Evolutionary conservation across 2,329 filamentous ascomycete genomes (phyloP).

Genomic region (Alternaria sp.): DNA sequence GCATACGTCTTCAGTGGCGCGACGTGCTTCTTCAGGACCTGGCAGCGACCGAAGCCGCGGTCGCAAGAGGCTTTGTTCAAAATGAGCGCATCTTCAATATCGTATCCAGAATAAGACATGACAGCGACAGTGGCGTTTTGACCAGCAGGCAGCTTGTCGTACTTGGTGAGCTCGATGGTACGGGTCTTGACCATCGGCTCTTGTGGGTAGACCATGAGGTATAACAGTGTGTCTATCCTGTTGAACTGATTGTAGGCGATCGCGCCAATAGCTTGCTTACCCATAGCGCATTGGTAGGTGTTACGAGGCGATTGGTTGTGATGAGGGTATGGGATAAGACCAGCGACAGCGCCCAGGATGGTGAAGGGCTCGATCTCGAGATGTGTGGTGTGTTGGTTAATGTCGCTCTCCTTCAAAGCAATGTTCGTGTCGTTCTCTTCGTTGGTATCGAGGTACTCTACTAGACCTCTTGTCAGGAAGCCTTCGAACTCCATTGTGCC

Average conservation of each 20-base stretch:
- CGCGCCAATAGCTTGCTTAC: slow-evolving; percentile 98
- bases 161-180: slow-evolving; percentile 95
- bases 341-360: slow-evolving; percentile 91
- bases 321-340: slow-evolving; percentile 95
- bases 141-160: slow-evolving; percentile 95
- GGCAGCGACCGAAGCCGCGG: slow-evolving; percentile 92
- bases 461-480: slow-evolving; percentile 85
- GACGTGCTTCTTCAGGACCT: slow-evolving; percentile 95
- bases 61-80: slow-evolving; percentile 96
- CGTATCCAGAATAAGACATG: slow-evolving; percentile 99
- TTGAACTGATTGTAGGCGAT: slow-evolving; percentile 99
- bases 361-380: slow-evolving; percentile 98
- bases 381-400: slow-evolving; percentile 85
- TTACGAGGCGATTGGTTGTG: slow-evolving; percentile 99
- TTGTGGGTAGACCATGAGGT: slow-evolving; percentile 97
- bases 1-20: slow-evolving; percentile 88
- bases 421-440: slow-evolving; percentile 98
- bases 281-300: slow-evolving; percentile 99
- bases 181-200: slow-evolving; percentile 97
- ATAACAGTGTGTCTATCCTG: slow-evolving; percentile 93
- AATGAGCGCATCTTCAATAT: slow-evolving; percentile 98
- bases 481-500: slow-evolving; percentile 92
- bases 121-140: slow-evolving; percentile 98
- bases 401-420: slow-evolving; percentile 85
- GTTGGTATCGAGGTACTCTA: slow-evolving; percentile 97